Conservation (phyloP, 2,329 filamentous ascomycete species). For the Madurella mycetomatis region DNA sequence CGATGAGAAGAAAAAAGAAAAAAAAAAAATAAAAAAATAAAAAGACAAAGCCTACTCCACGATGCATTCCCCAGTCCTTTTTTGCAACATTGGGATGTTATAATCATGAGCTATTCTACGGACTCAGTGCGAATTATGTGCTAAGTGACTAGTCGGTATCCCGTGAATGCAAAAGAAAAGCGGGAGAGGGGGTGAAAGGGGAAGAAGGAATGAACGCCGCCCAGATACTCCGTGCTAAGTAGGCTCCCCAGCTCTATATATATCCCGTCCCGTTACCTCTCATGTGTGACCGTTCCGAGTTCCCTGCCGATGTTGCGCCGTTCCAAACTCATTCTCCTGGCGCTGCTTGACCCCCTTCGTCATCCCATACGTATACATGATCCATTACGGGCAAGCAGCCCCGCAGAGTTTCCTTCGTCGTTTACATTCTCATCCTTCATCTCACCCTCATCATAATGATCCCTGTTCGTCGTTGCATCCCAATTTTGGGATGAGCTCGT, state of each 20-base stretch:
- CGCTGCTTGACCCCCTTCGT: too few relatives aligned
- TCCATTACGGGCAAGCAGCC: too few relatives aligned
- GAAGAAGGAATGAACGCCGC: neutral
- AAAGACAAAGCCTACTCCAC: neutral
- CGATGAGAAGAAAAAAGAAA: neutral
- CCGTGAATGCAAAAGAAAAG: neutral
- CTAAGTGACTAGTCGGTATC: neutral
- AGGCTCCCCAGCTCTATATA: constrained; percentile 4
- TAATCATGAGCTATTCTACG: neutral
- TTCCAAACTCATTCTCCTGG: too few relatives aligned
- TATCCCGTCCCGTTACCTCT: neutral
- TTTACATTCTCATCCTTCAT: too few relatives aligned
- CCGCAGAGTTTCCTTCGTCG: too few relatives aligned
- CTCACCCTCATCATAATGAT: too few relatives aligned
- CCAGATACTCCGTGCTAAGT: neutral
- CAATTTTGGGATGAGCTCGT: too few relatives aligned
- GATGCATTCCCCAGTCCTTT: too few relatives aligned
- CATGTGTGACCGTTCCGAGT: neutral
- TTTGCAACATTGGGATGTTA: neutral
- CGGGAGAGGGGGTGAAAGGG: neutral
- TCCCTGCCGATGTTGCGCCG: too few relatives aligned
- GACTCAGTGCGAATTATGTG: neutral
- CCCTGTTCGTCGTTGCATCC: too few relatives aligned
- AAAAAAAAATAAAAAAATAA: too few relatives aligned
- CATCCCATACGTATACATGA: too few relatives aligned